phyloP scores from a whole-genome alignment of 495 filamentous ascomycete genomes.

The Elaphomyces granulatus region DNA sequence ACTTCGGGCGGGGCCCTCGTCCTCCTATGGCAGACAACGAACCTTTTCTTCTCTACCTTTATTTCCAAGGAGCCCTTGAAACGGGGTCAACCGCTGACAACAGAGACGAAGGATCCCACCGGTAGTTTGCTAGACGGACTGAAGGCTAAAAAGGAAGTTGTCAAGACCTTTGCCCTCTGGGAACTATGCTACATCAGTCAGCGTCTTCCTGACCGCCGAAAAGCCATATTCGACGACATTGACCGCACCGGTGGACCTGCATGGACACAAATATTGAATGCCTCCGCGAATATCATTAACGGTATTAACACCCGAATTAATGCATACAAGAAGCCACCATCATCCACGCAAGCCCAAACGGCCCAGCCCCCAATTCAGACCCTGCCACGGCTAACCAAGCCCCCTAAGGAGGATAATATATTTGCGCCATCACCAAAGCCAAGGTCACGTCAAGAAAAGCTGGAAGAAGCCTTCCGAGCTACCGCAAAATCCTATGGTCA shows the following conservation, averaged over 20 bases:
- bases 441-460: slow-evolving; percentile 31
- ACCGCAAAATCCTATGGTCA: slow-evolving; percentile 47
- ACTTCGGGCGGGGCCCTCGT: slow-evolving; percentile 51
- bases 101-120: slow-evolving; percentile 78
- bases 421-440: slow-evolving; percentile 35
- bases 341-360: slow-evolving; percentile 14
- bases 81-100: slow-evolving; percentile 65
- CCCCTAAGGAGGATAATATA: slow-evolving; percentile 46
- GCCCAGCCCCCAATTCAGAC: slow-evolving; percentile 26
- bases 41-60: slow-evolving; percentile 61
- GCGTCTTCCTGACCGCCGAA: slow-evolving; percentile 55
- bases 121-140: slow-evolving; percentile 76
- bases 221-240: slow-evolving; percentile 76
- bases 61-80: slow-evolving; percentile 71
- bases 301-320: slow-evolving; percentile 51
- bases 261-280: slow-evolving; percentile 62
- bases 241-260: slow-evolving; percentile 64
- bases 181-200: slow-evolving; percentile 70
- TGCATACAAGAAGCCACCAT: slow-evolving; percentile 36
- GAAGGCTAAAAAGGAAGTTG: slow-evolving; percentile 39
- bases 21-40: slow-evolving; percentile 58
- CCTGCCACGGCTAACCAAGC: slow-evolving; percentile 36
- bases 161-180: slow-evolving; percentile 75
- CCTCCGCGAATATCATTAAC: slow-evolving; percentile 52
- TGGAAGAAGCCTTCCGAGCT: slow-evolving; percentile 38